phyloP scores from a whole-genome alignment of 768 basidiomycete genomes.

The Nidularia sp. region DNA sequence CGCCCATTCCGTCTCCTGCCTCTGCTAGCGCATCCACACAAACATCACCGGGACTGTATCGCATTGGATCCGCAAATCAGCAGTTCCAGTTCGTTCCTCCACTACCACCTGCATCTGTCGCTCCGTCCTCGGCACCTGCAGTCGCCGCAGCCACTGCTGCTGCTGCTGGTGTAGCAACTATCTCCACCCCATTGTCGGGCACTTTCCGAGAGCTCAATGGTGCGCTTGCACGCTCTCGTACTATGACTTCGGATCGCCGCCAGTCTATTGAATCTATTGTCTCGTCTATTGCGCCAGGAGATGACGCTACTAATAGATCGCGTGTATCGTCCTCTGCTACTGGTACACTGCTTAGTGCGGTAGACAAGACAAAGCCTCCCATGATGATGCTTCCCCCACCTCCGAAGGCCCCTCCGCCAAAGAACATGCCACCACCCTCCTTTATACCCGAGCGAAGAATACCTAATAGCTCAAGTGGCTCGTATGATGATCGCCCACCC shows the following conservation, averaged over 20 bases:
- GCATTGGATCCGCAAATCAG: conserved; percentile 48
- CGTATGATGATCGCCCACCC: conserved; percentile 68
- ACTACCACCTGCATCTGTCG: conserved; percentile 31
- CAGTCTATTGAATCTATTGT: conserved; percentile 71
- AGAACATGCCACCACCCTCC: conserved; percentile 63
- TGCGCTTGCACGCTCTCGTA: conserved; percentile 43
- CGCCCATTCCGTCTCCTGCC: conserved; percentile 12
- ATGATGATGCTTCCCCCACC: conserved; percentile 84
- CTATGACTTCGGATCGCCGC: conserved; percentile 55
- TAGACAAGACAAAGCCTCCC: conserved; percentile 80
- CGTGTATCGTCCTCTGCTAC: conserved; percentile 46
- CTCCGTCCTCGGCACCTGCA: conserved; percentile 15
- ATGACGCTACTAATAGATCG: conserved; percentile 37
- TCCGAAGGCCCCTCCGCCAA: conserved; percentile 70
- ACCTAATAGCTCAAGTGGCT: conserved; percentile 35
- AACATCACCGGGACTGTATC: conserved; percentile 42
- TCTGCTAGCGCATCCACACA: conserved; percentile 13
- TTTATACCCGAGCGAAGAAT: conserved; percentile 71
- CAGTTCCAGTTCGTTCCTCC: conserved; percentile 67
- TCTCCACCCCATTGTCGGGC: conserved; percentile 30
- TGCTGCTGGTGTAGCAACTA: conserved; percentile 25
- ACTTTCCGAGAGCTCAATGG: conserved; percentile 49
- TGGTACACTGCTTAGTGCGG: conserved; percentile 38
- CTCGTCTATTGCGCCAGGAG: conserved; percentile 47
- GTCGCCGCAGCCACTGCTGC: conserved; percentile 15